These are phyloP conservation scores for Bipolaris bicolor DNA, from an alignment of 2,329 filamentous ascomycete genomes.

Conservation along the genomic window DNA sequence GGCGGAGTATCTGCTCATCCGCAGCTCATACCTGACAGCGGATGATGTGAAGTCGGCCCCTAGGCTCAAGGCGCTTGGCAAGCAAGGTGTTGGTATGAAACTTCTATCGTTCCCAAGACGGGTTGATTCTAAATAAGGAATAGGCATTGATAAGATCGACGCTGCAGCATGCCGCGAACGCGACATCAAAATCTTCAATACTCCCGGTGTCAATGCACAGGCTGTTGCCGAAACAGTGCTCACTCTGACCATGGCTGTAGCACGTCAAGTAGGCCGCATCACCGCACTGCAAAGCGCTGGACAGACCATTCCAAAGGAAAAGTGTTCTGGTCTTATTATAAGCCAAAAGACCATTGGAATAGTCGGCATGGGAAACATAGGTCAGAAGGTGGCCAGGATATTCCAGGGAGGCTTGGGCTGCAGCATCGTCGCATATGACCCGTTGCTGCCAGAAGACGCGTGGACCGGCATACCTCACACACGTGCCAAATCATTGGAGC, in stretches of 20 bases:
- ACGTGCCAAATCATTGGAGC: constrained; percentile 26
- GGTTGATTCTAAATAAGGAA: no score
- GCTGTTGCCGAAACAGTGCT: constrained; percentile 53
- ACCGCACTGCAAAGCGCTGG: constrained; percentile 42
- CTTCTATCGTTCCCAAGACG: no score
- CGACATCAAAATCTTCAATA: constrained; percentile 56
- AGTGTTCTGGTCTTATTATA: constrained; percentile 51
- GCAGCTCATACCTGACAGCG: constrained; percentile 47
- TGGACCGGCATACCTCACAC: constrained; percentile 30
- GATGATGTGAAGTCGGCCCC: constrained; percentile 48
- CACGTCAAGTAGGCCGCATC: constrained; percentile 29
- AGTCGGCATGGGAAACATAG: constrained; percentile 54
- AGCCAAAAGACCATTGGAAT: constrained; percentile 55
- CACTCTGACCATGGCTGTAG: constrained; percentile 45
- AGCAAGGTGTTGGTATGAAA: constrained; percentile 54
- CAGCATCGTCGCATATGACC: constrained; percentile 51
- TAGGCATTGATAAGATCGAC: constrained; percentile 54
- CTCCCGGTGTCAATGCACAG: constrained; percentile 54
- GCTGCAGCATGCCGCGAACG: constrained; percentile 46
- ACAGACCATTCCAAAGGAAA: constrained; percentile 49
- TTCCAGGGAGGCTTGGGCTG: constrained; percentile 48
- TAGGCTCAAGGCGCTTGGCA: constrained; percentile 53
- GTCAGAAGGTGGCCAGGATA: constrained; percentile 23
- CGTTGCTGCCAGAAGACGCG: constrained; percentile 52
- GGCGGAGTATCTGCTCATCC: constrained; percentile 51